phyloP scores from a whole-genome alignment of 768 basidiomycete genomes.

The Rossbeevera mucosa region DNA sequence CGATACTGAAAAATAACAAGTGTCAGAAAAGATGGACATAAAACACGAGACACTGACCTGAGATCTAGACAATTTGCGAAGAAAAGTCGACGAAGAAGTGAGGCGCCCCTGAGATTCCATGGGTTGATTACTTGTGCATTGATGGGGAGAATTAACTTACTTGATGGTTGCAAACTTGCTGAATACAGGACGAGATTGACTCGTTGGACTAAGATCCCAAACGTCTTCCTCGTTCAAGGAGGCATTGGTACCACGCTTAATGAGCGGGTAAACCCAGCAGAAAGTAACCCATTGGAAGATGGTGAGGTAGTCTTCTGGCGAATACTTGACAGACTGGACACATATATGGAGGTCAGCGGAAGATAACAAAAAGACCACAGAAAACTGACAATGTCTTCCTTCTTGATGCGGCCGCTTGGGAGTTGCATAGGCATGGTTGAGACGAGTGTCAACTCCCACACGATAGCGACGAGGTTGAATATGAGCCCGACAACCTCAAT shows the following conservation, averaged over 20 bases:
- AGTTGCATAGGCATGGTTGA: slow-evolving; percentile 62
- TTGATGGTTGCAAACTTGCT: slow-evolving; percentile 36
- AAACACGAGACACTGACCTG: slow-evolving; percentile 20
- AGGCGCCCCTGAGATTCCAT: slow-evolving; percentile 15
- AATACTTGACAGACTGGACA: slow-evolving; percentile 24
- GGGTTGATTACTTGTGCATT: neutral
- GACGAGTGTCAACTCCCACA: slow-evolving; percentile 43
- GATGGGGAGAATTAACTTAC: neutral
- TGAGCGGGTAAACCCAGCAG: slow-evolving; percentile 64
- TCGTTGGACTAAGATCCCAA: slow-evolving; percentile 64
- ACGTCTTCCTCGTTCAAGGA: slow-evolving; percentile 70
- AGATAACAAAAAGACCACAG: neutral
- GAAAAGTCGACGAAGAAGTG: slow-evolving; percentile 41
- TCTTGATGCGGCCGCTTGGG: slow-evolving; percentile 50
- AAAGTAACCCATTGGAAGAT: slow-evolving; percentile 72
- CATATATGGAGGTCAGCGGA: neutral
- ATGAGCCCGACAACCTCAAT: slow-evolving; percentile 23
- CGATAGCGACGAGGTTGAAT: slow-evolving; percentile 43
- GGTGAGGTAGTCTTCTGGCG: slow-evolving; percentile 71
- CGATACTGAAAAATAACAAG: slow-evolving; percentile 39
- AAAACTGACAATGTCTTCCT: slow-evolving; percentile 57
- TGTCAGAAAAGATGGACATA: neutral
- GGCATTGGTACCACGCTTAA: slow-evolving; percentile 43
- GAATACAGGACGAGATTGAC: slow-evolving; percentile 65
- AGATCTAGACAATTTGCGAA: slow-evolving; percentile 46